A percentile compares a stretch with the other conserved stretches of the same genome.
These are phyloP conservation scores for Phylloporus rhodoxanthus DNA, from an alignment of 768 basidiomycete species.

Conservation along the genomic window DNA sequence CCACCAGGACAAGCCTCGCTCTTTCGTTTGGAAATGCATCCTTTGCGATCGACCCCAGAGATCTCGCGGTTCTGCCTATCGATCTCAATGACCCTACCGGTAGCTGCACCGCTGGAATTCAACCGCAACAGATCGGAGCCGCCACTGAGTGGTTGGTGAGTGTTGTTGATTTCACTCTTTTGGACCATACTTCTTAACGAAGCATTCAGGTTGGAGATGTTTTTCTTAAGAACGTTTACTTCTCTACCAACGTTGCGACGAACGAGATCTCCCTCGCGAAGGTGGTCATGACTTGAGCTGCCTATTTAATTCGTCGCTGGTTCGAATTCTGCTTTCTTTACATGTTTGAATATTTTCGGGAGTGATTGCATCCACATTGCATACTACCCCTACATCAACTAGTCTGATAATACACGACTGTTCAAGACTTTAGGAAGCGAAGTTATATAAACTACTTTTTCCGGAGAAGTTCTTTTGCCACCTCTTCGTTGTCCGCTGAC, in stretches of 20 bases:
- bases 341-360: not conserved
- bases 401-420: not conserved
- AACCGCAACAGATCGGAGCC: constrained; percentile 53
- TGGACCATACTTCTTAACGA: not conserved
- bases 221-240: constrained; percentile 74
- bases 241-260: constrained; percentile 53
- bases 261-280: constrained; percentile 59
- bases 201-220: constrained; percentile 52
- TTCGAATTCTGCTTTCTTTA: constrained; percentile 2
- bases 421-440: not conserved
- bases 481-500: constrained; percentile 61
- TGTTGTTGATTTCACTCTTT: constrained; percentile 1
- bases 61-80: constrained; percentile 56
- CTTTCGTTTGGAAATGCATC: constrained; percentile 52
- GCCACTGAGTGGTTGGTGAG: constrained; percentile 64
- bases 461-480: constrained; percentile 63
- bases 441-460: constrained; percentile 32
- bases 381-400: not conserved
- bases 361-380: not conserved
- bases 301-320: constrained; percentile 2
- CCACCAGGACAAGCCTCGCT: constrained; percentile 44
- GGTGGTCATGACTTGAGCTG: constrained; percentile 32
- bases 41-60: constrained; percentile 61
- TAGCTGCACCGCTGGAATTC: constrained; percentile 67
- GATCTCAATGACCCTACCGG: constrained; percentile 47